Evolutionary conservation across 352 stramenopile genomes (phyloP), one percentile per base, ranked within the genome.

Genomic region (Pythium guiyangense): DNA sequence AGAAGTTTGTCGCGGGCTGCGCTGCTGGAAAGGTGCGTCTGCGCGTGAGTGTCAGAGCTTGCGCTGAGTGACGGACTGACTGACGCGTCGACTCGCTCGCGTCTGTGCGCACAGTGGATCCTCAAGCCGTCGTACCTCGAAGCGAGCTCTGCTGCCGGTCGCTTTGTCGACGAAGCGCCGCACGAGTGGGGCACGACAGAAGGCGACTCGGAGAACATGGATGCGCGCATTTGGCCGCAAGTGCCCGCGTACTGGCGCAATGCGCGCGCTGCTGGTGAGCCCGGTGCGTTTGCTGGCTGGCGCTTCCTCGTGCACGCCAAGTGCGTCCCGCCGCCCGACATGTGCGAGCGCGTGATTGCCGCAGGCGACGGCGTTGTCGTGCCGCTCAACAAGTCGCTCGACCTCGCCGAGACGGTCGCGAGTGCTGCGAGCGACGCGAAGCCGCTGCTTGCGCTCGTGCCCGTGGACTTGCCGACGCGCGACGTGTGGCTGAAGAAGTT

Each of bases 1-100:
- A 95, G 59, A 95, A 95, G 60, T 91, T 95, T 54, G 73, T 95
- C 20, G 78, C 81, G 29, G 86, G 81, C 22, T 94, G 84, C 53
- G 82, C 84, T 6, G 69, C 78, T 55, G 86, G 86, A 44, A 95
- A 95, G 79, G 84, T 94, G 55, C 20, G 69, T 57, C 22, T 8
- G 20, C 18, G 27, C 5, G 3, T 22, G 49, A 26, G 26, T 11
- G 25, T 26, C 22, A 22, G 22, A 22, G 22, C 22, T 22, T 22
- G 22, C 22, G 22, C 22, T 22, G 22, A 22, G 22, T 22, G 22
- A 22, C 22, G 22, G 22, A 22, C 22, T 37, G 29, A 6, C 8
- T 42, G 31, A 10, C 31, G 18, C 29, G 25, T 66, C 20, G 59
- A 25, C 6, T 20, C 10, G 11, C 27, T 61, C 27, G 9, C 20